A percentile compares a stretch with the other conserved stretches of the same genome.
phyloP scores from a whole-genome alignment of 108 stramenopile species.

The Nannochloropsis granulata region DNA sequence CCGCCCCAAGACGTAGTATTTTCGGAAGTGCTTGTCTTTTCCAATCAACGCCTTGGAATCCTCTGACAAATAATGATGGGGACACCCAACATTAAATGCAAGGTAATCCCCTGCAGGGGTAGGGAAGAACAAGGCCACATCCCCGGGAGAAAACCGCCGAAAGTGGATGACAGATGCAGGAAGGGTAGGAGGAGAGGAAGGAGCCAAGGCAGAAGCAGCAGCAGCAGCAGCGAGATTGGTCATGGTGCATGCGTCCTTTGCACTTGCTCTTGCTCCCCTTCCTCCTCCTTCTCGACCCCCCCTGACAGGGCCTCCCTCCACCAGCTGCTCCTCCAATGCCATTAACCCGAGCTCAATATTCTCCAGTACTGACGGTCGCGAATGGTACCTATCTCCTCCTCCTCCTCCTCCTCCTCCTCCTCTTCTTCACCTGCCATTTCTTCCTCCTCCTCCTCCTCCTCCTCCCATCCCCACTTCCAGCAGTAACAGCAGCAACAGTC shows the following conservation, averaged over 20 bases:
- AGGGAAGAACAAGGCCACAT: not conserved
- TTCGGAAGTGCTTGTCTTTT: slow-evolving; percentile 23
- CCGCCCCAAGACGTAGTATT: slow-evolving; percentile 32
- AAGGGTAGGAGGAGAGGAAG: not conserved
- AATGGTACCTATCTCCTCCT: not conserved
- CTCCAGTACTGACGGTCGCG: not conserved
- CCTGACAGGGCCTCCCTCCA: not conserved
- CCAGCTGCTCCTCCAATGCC: not conserved
- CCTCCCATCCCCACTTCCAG: not conserved
- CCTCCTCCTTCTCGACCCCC: not conserved
- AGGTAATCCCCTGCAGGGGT: slow-evolving; percentile 1
- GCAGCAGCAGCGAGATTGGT: not conserved
- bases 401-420: not conserved
- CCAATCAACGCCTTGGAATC: slow-evolving; percentile 25
- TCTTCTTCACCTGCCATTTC: no score
- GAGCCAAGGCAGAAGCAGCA: not conserved
- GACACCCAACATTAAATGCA: slow-evolving; percentile 32
- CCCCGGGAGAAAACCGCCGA: not conserved
- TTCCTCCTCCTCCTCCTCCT: not conserved
- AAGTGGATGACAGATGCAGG: not conserved
- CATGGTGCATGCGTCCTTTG: no score
- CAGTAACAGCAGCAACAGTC: not conserved
- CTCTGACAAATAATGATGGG: slow-evolving; percentile 23
- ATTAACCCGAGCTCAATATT: not conserved
- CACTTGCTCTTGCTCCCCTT: no score